A percentile compares a stretch with the other conserved stretches of the same genome.
Evolutionary conservation across 495 filamentous ascomycete genomes (phyloP).

Genomic region (Parmelia sp.): DNA sequence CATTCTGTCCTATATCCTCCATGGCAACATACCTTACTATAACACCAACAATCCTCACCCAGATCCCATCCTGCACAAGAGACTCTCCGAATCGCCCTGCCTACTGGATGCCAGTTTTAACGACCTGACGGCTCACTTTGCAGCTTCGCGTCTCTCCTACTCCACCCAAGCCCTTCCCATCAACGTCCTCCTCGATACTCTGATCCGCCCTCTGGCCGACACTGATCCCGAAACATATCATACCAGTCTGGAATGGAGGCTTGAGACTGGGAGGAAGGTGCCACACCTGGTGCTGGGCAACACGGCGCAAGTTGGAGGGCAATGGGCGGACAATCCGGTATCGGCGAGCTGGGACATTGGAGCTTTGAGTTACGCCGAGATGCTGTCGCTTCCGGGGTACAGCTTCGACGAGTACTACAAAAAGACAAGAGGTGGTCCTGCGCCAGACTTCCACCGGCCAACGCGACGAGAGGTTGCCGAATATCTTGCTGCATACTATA

Average conservation of each 20-base stretch:
- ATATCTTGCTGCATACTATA: conserved; percentile 53
- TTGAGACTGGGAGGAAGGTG: conserved; percentile 46
- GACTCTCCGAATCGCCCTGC: conserved; percentile 40
- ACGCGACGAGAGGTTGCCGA: conserved; percentile 52
- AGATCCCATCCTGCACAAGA: conserved; percentile 53
- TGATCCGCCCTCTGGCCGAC: conserved; percentile 59
- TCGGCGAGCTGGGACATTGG: conserved; percentile 52
- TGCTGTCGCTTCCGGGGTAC: conserved; percentile 60
- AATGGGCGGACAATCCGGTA: conserved; percentile 56
- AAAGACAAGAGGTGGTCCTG: conserved; percentile 35
- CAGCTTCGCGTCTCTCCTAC: conserved; percentile 54
- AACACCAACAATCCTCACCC: conserved; percentile 48
- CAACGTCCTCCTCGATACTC: conserved; percentile 58
- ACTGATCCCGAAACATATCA: conserved; percentile 44
- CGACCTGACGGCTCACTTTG: conserved; percentile 54
- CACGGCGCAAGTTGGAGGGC: conserved; percentile 49
- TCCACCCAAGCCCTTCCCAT: conserved; percentile 60
- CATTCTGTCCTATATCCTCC: conserved; percentile 61
- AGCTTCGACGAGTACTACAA: conserved; percentile 51
- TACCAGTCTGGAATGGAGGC: conserved; percentile 53
- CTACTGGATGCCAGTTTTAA: conserved; percentile 44
- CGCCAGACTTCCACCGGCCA: conserved; percentile 52
- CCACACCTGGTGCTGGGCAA: conserved; percentile 55
- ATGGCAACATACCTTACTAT: conserved; percentile 59
- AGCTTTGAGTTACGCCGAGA: conserved; percentile 58